Base-by-base conservation (phyloP, 1,284 basidiomycete species). In the Ceratobasidium sp. region DNA sequence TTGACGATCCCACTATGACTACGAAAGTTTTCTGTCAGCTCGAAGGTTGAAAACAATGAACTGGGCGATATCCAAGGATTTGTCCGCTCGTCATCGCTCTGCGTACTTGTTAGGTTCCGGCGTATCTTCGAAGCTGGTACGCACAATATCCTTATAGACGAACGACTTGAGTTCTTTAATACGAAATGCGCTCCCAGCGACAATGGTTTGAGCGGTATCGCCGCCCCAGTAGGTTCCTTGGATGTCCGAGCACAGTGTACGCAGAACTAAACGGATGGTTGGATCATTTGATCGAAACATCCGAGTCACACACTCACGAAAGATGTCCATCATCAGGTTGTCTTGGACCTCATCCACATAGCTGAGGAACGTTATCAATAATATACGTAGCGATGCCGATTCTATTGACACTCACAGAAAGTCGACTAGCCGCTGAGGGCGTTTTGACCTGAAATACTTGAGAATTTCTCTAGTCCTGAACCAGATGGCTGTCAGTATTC, bases 161-260 rank as follows among this genome's bases (percentile, higher is more conserved):
- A 56, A 71, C 1, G 75, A 56, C 29, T 59, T 77, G 7, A 77
- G 62, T 11, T 77, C 76, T n/a, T 62, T 61, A 48, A 77, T 76
- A 4, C 74, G 68, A 31, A 77, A 77, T 0, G 73, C 51, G 27
- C 75, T 74, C 0, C 75, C 76, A 59, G 68, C 71, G 6, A 64
- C 46, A 24, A 77, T 74, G 0, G 76, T 77, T 27, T 77, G 76
- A 14, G 76, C 76, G 0, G 75, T 75, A 56, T 77, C 76, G 7
- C 76, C 76, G 49, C 68, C 63, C 75, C 76, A 77, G 48, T 76
- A 77, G 27, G 66, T 39, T 39, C 75, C 76, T n/a, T 76, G 53
- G 0, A 75, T 75, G 37, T 74, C 61, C 9, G 22, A 51, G 54
- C 76, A 77, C 0, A 76, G 56, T 3, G 4, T 37, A 9, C 75